phyloP scores from a whole-genome alignment of 108 stramenopile genomes.

The Epithemia pelagica region DNA sequence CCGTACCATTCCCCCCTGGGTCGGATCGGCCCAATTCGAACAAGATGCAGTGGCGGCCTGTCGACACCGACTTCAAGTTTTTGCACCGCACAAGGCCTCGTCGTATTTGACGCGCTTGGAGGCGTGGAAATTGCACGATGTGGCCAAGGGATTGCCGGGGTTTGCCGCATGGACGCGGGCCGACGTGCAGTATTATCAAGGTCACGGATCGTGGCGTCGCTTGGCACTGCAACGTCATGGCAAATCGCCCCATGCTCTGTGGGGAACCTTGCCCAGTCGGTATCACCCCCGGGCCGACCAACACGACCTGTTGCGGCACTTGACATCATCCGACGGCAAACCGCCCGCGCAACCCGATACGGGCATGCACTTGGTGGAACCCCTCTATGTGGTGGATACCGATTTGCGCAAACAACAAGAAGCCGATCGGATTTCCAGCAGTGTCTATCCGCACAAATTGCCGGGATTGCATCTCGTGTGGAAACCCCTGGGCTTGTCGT shows the following conservation, averaged over 20 bases:
- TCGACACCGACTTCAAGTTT: constrained; percentile 50
- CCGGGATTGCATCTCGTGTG: constrained; percentile 63
- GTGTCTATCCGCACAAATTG: constrained; percentile 63
- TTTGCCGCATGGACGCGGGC: constrained; percentile 46
- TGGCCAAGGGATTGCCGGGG: constrained; percentile 29
- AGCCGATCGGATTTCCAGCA: constrained; percentile 46
- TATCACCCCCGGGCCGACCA: constrained; percentile 29
- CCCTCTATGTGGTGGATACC: constrained; percentile 68
- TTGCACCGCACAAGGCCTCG: constrained; percentile 72
- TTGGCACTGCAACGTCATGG: constrained; percentile 52
- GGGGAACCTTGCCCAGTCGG: constrained; percentile 69
- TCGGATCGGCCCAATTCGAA: constrained; percentile 18
- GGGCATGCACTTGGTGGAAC: constrained; percentile 24
- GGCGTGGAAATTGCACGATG: constrained; percentile 49
- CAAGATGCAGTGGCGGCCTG: constrained; percentile 19
- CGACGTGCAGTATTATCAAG: constrained; percentile 65
- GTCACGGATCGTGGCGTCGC: constrained; percentile 28
- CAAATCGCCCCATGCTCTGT: constrained; percentile 83
- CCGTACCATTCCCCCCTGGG: constrained; percentile 71
- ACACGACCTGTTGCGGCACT: constrained; percentile 39
- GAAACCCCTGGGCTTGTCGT: constrained; percentile 18
- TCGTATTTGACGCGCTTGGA: constrained; percentile 75
- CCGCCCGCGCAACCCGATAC: constrained; percentile 3
- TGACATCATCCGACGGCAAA: constrained; percentile 19
- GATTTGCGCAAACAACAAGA: constrained; percentile 82